A percentile compares a stretch with the other conserved stretches of the same genome.
Evolutionary conservation across 306 rosid genomes (phyloP).

Genomic region (Malus sylvestris): DNA sequence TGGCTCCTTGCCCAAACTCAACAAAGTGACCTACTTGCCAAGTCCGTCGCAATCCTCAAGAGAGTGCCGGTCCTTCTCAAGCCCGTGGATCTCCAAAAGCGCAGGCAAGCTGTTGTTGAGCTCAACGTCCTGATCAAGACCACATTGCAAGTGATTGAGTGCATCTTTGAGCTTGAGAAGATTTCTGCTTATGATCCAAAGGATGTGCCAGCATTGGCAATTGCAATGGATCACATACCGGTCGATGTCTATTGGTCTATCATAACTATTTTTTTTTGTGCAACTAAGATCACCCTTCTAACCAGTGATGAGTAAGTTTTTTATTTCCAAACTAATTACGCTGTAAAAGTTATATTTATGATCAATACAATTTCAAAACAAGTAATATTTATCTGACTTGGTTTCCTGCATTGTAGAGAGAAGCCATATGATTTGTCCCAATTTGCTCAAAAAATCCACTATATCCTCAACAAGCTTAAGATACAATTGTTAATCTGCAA

Average conservation of each 20-base stretch:
- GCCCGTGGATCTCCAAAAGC: constrained; percentile 22
- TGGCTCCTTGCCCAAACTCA: constrained; percentile 44
- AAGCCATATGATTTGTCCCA: constrained; percentile 34
- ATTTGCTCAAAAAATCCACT: constrained; percentile 38
- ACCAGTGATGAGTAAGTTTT: constrained; percentile 33
- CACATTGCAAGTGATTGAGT: constrained; percentile 36
- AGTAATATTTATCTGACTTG: no score
- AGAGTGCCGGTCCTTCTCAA: constrained; percentile 40
- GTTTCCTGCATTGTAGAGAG: constrained; percentile 17
- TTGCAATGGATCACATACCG: constrained; percentile 29
- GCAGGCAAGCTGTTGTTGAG: constrained; percentile 30
- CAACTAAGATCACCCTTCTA: constrained; percentile 34
- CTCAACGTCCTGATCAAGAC: constrained; percentile 38
- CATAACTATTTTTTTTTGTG: constrained; percentile 33
- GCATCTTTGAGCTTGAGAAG: constrained; percentile 34
- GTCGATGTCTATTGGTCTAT: constrained; percentile 56
- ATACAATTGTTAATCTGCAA: constrained; percentile 20
- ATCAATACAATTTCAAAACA: no score
- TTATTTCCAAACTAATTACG: no score
- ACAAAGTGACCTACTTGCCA: constrained; percentile 44
- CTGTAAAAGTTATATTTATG: no score
- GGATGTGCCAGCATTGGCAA: constrained; percentile 30
- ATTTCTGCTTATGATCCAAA: constrained; percentile 17
- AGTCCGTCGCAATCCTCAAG: constrained; percentile 42
- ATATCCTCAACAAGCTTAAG: constrained; percentile 31